Conservation (phyloP, 2,329 filamentous ascomycete genomes). For the Ophiostoma fasciatum region DNA sequence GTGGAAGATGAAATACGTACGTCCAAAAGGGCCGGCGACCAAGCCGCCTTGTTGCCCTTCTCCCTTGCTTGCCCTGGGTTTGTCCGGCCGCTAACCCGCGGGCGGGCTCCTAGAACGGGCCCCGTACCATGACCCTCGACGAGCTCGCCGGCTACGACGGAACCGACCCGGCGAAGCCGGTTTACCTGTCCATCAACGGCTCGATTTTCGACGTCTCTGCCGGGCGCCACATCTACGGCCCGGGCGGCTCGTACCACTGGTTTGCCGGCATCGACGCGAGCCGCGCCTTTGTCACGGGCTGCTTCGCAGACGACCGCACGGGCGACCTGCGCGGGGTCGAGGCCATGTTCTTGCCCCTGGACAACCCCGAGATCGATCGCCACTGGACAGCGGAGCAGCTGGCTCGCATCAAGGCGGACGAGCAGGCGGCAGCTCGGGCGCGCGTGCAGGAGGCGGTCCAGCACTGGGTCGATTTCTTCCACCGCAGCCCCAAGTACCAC, state of each 20-base stretch:
- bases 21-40: too few relatives aligned
- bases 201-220: conserved; percentile 73
- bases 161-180: conserved; percentile 54
- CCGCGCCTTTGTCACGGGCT: conserved; percentile 82
- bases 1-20: conserved; percentile 47
- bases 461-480: conserved; percentile 78
- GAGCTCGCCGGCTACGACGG: conserved; percentile 69
- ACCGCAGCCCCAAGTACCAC: conserved; percentile 64
- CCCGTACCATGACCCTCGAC: conserved; percentile 56
- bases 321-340: conserved; percentile 79
- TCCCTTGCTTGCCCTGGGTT: too few relatives aligned
- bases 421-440: conserved; percentile 47
- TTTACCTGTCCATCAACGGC: conserved; percentile 84
- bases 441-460: conserved; percentile 52
- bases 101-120: conserved; percentile 33
- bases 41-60: too few relatives aligned
- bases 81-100: too few relatives aligned
- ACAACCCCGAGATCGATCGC: conserved; percentile 46
- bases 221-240: conserved; percentile 57
- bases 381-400: conserved; percentile 41
- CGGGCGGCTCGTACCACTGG: conserved; percentile 72
- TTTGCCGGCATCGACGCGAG: conserved; percentile 80
- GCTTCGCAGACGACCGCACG: conserved; percentile 74
- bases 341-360: conserved; percentile 60
- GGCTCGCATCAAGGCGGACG: conserved; percentile 39